These are phyloP conservation scores for Cladosporium colombiae DNA, from an alignment of 2,329 filamentous ascomycete genomes.

Conservation along the genomic window DNA sequence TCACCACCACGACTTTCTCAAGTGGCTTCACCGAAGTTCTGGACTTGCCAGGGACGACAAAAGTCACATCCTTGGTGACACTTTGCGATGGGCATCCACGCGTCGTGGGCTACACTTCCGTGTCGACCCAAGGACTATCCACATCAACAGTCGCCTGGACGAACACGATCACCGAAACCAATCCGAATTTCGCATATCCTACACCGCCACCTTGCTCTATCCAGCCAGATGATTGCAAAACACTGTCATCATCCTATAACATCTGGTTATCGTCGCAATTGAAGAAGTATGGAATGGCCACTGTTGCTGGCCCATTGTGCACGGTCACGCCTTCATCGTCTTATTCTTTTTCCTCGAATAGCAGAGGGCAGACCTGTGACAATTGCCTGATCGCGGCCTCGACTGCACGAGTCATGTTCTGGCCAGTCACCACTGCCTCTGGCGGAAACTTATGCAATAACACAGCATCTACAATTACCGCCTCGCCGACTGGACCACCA, in stretches of 20 bases:
- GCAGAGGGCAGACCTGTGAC: constrained; percentile 8
- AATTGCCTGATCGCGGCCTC: constrained; percentile 23
- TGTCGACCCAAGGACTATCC: neutral
- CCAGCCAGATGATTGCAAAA: constrained; percentile 14
- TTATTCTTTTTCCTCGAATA: constrained; percentile 17
- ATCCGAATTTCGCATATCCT: constrained; percentile 16
- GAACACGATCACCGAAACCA: constrained; percentile 19
- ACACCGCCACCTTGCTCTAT: constrained; percentile 22
- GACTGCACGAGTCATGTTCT: constrained; percentile 26
- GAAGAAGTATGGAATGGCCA: neutral
- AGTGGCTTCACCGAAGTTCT: constrained; percentile 8
- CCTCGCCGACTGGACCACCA: constrained; percentile 23
- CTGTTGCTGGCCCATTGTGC: constrained; percentile 19
- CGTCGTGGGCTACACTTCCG: constrained; percentile 18
- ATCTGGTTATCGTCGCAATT: constrained; percentile 1
- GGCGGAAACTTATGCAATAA: constrained; percentile 21
- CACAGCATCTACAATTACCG: constrained; percentile 21
- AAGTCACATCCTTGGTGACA: constrained; percentile 19
- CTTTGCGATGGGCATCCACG: constrained; percentile 30
- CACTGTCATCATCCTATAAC: constrained; percentile 20
- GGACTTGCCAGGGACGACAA: constrained; percentile 11
- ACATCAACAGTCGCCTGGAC: constrained; percentile 16
- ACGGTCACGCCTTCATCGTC: constrained; percentile 20
- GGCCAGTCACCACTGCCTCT: constrained; percentile 26
- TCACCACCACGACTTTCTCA: constrained; percentile 16